Evolutionary conservation across 106 monocot species (phyloP).

Genomic region (Gastrodia elata): DNA sequence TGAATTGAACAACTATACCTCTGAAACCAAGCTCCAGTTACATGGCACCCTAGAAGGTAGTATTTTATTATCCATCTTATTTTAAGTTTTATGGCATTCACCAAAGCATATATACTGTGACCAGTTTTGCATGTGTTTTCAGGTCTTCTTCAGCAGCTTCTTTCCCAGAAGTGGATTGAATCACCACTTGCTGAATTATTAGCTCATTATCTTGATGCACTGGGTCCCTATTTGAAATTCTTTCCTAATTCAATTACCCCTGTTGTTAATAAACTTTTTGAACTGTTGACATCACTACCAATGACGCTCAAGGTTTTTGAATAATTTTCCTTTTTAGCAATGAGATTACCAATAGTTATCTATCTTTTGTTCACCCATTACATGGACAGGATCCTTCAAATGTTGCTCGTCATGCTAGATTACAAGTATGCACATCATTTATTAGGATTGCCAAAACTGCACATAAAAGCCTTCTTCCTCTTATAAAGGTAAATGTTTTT

Average conservation of each 20-base stretch:
- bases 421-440: conserved; percentile 91
- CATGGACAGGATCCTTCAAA: conserved; percentile 53
- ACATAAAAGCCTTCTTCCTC: conserved; percentile 81
- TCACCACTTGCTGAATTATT: conserved; percentile 55
- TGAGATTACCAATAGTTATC: background rate
- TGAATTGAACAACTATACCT: conserved; percentile 12
- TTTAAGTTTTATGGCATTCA: background rate
- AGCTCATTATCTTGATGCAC: conserved; percentile 73
- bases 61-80: background rate
- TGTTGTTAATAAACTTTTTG: conserved; percentile 93
- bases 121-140: conserved; percentile 14
- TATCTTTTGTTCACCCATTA: background rate
- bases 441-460: conserved; percentile 90
- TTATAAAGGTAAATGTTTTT: conserved; percentile 65
- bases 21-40: conserved; percentile 50
- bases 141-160: conserved; percentile 81
- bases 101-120: conserved; percentile 6
- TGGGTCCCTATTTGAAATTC: conserved; percentile 75
- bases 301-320: conserved; percentile 31
- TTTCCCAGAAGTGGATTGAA: conserved; percentile 67
- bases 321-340: conserved; percentile 2
- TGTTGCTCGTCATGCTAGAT: conserved; percentile 67
- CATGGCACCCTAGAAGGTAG: conserved; percentile 72
- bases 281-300: conserved; percentile 83
- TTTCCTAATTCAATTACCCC: conserved; percentile 56